A percentile compares a stretch with the other conserved stretches of the same genome.
phyloP scores from a whole-genome alignment of 2,329 filamentous ascomycete genomes.

The Orbilia oligospora region DNA sequence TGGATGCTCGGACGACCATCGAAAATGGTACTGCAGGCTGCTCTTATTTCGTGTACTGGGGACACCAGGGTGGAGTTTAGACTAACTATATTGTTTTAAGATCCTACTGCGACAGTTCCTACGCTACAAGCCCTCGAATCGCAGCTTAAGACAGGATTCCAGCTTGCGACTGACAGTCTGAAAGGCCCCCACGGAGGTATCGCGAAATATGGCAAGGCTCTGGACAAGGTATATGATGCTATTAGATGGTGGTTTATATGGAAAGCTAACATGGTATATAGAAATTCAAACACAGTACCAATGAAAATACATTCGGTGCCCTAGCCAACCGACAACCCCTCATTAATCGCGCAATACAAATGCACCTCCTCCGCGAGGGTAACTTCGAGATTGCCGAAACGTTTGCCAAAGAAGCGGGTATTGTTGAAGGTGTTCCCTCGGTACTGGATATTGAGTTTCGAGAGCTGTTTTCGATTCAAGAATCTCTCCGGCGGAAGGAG shows the following conservation, averaged over 20 bases:
- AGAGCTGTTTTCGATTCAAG: slow-evolving; percentile 90
- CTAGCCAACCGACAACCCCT: slow-evolving; percentile 81
- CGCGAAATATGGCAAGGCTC: slow-evolving; percentile 84
- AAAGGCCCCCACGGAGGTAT: slow-evolving; percentile 87
- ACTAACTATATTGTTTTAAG: slow-evolving; percentile 66
- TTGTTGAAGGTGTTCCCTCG: slow-evolving; percentile 66
- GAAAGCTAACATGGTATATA: slow-evolving; percentile 63
- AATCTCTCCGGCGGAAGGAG: slow-evolving; percentile 78
- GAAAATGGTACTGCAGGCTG: slow-evolving; percentile 72
- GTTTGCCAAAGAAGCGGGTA: slow-evolving; percentile 81
- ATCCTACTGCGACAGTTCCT: slow-evolving; percentile 79
- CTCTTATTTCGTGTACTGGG: neutral
- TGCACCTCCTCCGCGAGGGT: slow-evolving; percentile 95
- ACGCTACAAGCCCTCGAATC: slow-evolving; percentile 88
- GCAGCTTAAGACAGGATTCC: slow-evolving; percentile 84
- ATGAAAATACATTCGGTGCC: slow-evolving; percentile 80
- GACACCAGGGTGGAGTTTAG: neutral
- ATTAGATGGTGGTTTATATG: neutral
- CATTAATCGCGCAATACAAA: slow-evolving; percentile 93
- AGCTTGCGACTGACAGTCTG: slow-evolving; percentile 82
- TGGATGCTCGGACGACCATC: slow-evolving; percentile 80
- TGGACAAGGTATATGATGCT: slow-evolving; percentile 78
- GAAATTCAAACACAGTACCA: slow-evolving; percentile 73
- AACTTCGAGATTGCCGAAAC: slow-evolving; percentile 89
- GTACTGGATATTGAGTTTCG: slow-evolving; percentile 85